A percentile compares a stretch with the other conserved stretches of the same genome.
These are phyloP conservation scores for Moniliophthora roreri DNA, from an alignment of 1,284 basidiomycete species.

Conservation along the genomic window DNA sequence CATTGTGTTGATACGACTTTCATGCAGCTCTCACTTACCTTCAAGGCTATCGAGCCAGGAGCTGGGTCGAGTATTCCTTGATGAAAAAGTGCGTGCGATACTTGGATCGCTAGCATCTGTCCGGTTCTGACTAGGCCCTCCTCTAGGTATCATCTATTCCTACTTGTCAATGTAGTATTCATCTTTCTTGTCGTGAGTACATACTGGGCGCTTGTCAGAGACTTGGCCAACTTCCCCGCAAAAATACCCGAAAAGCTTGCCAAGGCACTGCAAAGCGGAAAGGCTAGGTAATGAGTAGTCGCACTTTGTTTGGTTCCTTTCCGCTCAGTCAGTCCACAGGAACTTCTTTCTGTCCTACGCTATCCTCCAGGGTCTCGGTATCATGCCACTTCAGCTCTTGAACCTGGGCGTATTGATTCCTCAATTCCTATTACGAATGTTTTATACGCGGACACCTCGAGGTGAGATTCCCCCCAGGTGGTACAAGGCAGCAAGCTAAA, in stretches of 20 bases:
- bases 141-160: conserved; percentile 87
- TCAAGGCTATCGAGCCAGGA: conserved; percentile 87
- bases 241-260: conserved; percentile 92
- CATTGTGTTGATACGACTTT: background rate
- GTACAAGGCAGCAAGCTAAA: conserved; percentile 7
- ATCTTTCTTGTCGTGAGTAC: conserved; percentile 92
- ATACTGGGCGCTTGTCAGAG: conserved; percentile 85
- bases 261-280: conserved; percentile 71
- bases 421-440: conserved; percentile 66
- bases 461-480: conserved; percentile 44
- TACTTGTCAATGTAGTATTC: conserved; percentile 93
- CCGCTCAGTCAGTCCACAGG: conserved; percentile 35
- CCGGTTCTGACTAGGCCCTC: background rate
- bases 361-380: conserved; percentile 88
- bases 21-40: conserved; percentile 75
- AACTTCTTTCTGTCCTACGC: conserved; percentile 97
- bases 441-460: conserved; percentile 83
- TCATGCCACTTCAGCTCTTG: conserved; percentile 93
- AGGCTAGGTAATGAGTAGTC: conserved; percentile 51
- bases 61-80: conserved; percentile 91
- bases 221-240: conserved; percentile 84
- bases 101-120: conserved; percentile 7
- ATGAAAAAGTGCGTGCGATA: conserved; percentile 75
- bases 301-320: background rate
- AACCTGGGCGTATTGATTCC: conserved; percentile 86